These are phyloP conservation scores for Abelmoschus esculentus DNA, from an alignment of 345 rosid species.

Conservation along the genomic window DNA sequence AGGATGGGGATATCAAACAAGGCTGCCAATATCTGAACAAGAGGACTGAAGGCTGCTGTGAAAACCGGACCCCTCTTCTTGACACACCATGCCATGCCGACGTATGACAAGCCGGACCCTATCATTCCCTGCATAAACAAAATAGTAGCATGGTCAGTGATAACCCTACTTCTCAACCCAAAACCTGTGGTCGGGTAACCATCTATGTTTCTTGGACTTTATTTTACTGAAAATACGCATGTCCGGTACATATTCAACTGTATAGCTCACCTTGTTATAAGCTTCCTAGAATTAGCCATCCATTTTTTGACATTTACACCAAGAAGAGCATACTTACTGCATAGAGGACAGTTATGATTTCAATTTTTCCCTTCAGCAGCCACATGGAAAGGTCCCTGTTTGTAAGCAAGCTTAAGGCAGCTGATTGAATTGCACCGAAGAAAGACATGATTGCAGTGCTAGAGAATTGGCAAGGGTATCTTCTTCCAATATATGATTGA, in stretches of 20 bases:
- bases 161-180: background rate
- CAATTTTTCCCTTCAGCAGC: constrained; percentile 35
- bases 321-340: constrained; percentile 30
- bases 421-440: constrained; percentile 57
- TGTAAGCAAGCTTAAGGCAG: constrained; percentile 27
- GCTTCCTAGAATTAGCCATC: too few relatives aligned
- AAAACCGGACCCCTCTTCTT: constrained; percentile 50
- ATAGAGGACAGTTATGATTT: constrained; percentile 37
- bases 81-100: constrained; percentile 68
- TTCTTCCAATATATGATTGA: constrained; percentile 41
- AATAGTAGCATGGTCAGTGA: background rate
- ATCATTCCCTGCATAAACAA: constrained; percentile 40
- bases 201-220: background rate
- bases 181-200: too few relatives aligned
- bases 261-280: too few relatives aligned
- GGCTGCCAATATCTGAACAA: constrained; percentile 52
- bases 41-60: constrained; percentile 24
- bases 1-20: constrained; percentile 43
- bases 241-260: too few relatives aligned
- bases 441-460: constrained; percentile 57
- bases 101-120: constrained; percentile 50
- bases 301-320: too few relatives aligned
- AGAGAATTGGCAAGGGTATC: constrained; percentile 46
- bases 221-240: background rate
- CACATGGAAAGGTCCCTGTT: constrained; percentile 36